Base-by-base conservation (phyloP, 345 rosid genomes). In the Bruguiera gymnorhiza region DNA sequence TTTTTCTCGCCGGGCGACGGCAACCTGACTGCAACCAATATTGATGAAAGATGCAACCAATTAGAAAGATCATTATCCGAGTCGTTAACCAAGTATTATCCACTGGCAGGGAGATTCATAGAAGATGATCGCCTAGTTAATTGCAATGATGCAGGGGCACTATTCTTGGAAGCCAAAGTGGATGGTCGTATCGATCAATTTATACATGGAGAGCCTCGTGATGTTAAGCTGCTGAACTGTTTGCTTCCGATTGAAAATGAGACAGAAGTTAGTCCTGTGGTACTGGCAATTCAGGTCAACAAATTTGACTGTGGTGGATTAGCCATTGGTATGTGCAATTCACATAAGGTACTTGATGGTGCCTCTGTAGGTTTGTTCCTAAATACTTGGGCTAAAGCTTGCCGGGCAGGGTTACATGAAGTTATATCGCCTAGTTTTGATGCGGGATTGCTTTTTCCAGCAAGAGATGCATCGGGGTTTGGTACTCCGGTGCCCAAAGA, bases 341-440 rank as follows among this genome's bases (percentile, higher is more conserved):
- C 83, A 20, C 89, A 86, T 70, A 75, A 68, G 60, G 63, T 81
- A 68, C 68, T 75, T 2, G 87, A 83, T 29, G 87, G 83, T 1
- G 76, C 66, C 0, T 71, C 78, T 1, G 23, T 73, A 0, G 24
- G 75, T 21, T 73, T 75, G 26, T 81, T 86, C 80, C 54, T 80
- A 58, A 67, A 67, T 51, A 76, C 74, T 0, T 81, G 89, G 89
- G 54, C 75, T 1, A 29, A 75, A 7, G 58, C 66, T 0, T 66
- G 66, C 5, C 70, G 78, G 11, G 62, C 39, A 1, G 73, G 72
- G 46, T 32, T 68, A 24, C 1, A 57, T 21, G 67, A 61, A 37
- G 36, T 48, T 5, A 51, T 61, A 24, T 2, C 46, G n/a, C 82
- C 81, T 36, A 64, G 65, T 60, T 69, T 69, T 32, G 31, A 69